Base-by-base conservation (phyloP, 75 land plant species). In the Pinus albicaulis region DNA sequence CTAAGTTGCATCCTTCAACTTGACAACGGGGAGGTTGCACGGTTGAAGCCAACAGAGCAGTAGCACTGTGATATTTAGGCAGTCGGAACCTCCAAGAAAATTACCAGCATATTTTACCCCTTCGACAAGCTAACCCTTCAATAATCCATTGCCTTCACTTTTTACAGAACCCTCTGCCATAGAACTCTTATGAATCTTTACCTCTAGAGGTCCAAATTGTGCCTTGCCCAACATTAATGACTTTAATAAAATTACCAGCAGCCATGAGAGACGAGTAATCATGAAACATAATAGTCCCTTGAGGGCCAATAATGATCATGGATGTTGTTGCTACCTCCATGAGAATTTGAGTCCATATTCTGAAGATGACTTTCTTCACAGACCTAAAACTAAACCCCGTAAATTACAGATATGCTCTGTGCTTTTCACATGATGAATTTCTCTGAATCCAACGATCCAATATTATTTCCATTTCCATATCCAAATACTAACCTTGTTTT, bases 21-120 rank as follows among this genome's bases (percentile, higher is more conserved):
- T 88, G 90, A 64, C 90, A 88, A 17, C 85, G 76, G 20, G 90
- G 86, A 36, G 80, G 76, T 52, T 84, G 87, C 53, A 23, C 25
- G 15, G 63, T 34, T 22, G 76, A 59, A 23, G 74, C 59, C 20
- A 16, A 16, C 36, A 66, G 20, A 20, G 22, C 20, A 11, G 22
- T 7, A 3, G 19, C 71, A 66, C 23, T 34, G 8, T 19, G 41
- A 66, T 38, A 34, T 7, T 31, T 66, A 36, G 44, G 19, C 28
- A 19, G n/a, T n/a, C n/a, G n/a, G n/a, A n/a, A n/a, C n/a, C 66
- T 15, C 26, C 4, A 16, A 63, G 31, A 4, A 17, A 28, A 63
- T 63, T 63, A 15, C 38, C 66, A 26, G 24, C 66, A 63, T 63
- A 28, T 31, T 19, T 16, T 15, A 36, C 13, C 66, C 66, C 66